A percentile compares a stretch with the other conserved stretches of the same genome.
phyloP scores from a whole-genome alignment of 108 stramenopile species.

The Pinguiococcus pyrenoidosus region DNA sequence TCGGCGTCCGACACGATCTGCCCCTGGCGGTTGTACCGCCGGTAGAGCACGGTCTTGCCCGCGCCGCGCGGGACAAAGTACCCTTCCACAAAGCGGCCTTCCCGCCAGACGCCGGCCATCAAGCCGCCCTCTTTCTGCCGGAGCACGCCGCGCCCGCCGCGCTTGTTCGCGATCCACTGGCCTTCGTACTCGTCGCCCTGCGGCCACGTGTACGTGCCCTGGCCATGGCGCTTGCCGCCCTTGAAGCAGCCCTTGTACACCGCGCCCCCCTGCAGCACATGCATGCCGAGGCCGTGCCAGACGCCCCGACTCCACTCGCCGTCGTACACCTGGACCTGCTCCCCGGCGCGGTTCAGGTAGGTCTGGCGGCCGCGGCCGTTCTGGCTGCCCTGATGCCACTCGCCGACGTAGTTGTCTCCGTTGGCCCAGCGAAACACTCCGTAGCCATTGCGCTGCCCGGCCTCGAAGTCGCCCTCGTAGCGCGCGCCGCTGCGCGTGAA shows the following conservation, averaged over 20 bases:
- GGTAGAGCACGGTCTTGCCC: too few relatives aligned
- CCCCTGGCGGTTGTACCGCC: too few relatives aligned
- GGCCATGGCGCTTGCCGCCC: background rate
- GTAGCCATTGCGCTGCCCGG: background rate
- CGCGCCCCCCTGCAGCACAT: background rate
- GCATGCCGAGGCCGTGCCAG: conserved; percentile 13
- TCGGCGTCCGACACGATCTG: too few relatives aligned
- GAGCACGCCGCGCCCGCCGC: too few relatives aligned
- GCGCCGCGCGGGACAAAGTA: too few relatives aligned
- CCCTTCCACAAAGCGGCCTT: too few relatives aligned
- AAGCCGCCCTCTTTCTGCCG: too few relatives aligned
- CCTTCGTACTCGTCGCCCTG: conserved; percentile 25
- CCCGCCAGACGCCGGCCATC: too few relatives aligned
- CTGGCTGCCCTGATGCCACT: conserved; percentile 20
- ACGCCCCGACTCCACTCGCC: conserved; percentile 17
- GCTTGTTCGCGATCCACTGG: too few relatives aligned
- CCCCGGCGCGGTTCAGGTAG: conserved; percentile 22
- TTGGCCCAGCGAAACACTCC: background rate
- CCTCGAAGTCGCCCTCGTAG: conserved; percentile 33
- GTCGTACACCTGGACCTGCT: too few relatives aligned
- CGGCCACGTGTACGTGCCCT: conserved; percentile 11
- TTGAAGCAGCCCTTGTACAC: background rate
- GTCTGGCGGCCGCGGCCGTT: conserved; percentile 17
- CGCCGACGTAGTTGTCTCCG: conserved; percentile 4
- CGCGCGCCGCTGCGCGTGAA: background rate